Evolutionary conservation across 805 yeast genomes (phyloP).

Genomic region (Zygosaccharomyces bisporus): DNA sequence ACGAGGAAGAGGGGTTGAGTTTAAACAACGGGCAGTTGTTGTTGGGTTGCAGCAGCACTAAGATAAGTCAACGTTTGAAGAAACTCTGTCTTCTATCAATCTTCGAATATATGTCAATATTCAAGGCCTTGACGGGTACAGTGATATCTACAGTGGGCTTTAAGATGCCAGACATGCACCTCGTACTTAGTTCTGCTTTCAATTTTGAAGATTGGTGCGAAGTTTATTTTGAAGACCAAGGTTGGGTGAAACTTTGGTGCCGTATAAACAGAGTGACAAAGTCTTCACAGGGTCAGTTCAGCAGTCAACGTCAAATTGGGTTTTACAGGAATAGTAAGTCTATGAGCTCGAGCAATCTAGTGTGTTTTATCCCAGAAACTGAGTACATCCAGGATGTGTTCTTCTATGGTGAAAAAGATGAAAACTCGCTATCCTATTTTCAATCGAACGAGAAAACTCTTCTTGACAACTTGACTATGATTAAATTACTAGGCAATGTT

Average conservation of each 20-base stretch:
- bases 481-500: constrained; percentile 27
- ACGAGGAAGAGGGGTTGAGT: constrained; percentile 11
- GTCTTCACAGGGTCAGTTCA: constrained; percentile 13
- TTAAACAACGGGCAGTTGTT: constrained; percentile 11
- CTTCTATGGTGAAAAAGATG: constrained; percentile 20
- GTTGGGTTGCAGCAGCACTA: constrained; percentile 9
- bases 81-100: constrained; percentile 20
- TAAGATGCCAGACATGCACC: constrained; percentile 29
- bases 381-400: constrained; percentile 30
- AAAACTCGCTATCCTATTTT: neutral
- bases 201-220: constrained; percentile 38
- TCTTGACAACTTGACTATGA: constrained; percentile 15
- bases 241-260: constrained; percentile 36
- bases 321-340: constrained; percentile 31
- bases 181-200: constrained; percentile 27
- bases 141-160: constrained; percentile 28
- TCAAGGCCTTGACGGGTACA: constrained; percentile 30
- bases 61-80: constrained; percentile 7
- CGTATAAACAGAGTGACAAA: constrained; percentile 28
- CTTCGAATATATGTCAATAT: constrained; percentile 28
- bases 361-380: constrained; percentile 31
- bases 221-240: constrained; percentile 28
- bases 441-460: constrained; percentile 8
- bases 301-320: constrained; percentile 29
- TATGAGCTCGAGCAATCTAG: constrained; percentile 23